These are phyloP conservation scores for Penicillium herquei DNA, from an alignment of 495 filamentous ascomycete genomes.

Conservation along the genomic window DNA sequence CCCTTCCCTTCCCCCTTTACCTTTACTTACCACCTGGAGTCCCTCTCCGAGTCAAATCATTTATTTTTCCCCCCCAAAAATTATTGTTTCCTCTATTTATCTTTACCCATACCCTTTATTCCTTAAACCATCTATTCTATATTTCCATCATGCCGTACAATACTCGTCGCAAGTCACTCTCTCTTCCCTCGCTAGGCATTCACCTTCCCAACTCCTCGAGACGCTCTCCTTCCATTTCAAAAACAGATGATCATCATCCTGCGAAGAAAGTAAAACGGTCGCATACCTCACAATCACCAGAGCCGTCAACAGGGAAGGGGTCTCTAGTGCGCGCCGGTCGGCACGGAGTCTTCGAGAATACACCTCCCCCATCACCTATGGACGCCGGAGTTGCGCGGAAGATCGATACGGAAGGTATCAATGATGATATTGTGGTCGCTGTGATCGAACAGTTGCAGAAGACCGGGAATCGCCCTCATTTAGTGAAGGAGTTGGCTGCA, in stretches of 20 bases:
- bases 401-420: slow-evolving; percentile 85
- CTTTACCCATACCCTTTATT: slow-evolving; percentile 4
- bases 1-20: slow-evolving; percentile 8
- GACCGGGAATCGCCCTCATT: slow-evolving; percentile 87
- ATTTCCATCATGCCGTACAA: slow-evolving; percentile 80
- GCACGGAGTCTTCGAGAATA: slow-evolving; percentile 61
- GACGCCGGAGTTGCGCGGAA: slow-evolving; percentile 52
- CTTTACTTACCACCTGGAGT: slow-evolving; percentile 5
- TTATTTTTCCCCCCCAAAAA: slow-evolving; percentile 18
- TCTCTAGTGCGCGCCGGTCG: slow-evolving; percentile 44
- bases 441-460: slow-evolving; percentile 89
- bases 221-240: slow-evolving; percentile 62
- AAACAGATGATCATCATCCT: slow-evolving; percentile 59
- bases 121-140: slow-evolving; percentile 12
- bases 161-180: slow-evolving; percentile 95
- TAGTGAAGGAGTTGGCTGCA: slow-evolving; percentile 90
- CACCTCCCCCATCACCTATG: slow-evolving; percentile 83
- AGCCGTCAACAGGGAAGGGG: slow-evolving; percentile 40
- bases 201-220: slow-evolving; percentile 79
- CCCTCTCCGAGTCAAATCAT: slow-evolving; percentile 7
- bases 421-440: slow-evolving; percentile 91
- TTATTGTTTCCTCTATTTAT: slow-evolving; percentile 22
- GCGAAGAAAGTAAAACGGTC: slow-evolving; percentile 86
- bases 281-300: slow-evolving; percentile 58
- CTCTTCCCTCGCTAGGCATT: slow-evolving; percentile 88